Percentiles rank a stretch among this genome's conserved stretches.
phyloP scores from a whole-genome alignment of 345 rosid species.

The Eucalyptus rudis region DNA sequence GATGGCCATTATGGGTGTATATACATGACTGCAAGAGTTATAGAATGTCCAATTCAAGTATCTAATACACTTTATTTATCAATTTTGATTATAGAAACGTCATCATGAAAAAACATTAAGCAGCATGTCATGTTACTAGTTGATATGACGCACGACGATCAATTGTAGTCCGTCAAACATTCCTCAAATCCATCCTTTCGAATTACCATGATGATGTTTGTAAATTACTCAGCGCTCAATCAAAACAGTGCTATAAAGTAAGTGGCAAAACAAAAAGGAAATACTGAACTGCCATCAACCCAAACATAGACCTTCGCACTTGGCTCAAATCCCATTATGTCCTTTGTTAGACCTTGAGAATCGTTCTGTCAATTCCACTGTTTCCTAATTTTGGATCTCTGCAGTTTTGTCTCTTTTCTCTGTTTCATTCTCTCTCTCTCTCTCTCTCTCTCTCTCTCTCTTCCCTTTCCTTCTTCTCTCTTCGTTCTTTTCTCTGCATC shows the following conservation, averaged over 20 bases:
- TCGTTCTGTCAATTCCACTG: background rate
- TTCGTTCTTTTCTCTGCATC: background rate
- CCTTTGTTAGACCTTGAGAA: background rate
- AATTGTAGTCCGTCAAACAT: background rate
- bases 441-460: background rate
- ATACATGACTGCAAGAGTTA: accelerated
- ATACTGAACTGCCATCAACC: background rate
- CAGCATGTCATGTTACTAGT: background rate
- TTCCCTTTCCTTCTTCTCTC: background rate
- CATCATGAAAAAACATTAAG: background rate
- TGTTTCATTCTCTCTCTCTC: background rate
- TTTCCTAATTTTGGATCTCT: background rate
- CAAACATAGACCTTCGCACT: background rate
- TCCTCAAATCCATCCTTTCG: background rate
- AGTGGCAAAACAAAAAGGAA: background rate
- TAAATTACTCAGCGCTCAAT: background rate
- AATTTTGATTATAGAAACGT: background rate
- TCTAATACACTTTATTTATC: background rate
- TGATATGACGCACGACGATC: background rate
- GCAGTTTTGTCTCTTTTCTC: background rate
- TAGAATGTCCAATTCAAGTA: background rate
- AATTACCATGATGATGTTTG: background rate
- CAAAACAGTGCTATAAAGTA: background rate
- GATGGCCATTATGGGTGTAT: background rate
- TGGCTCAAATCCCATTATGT: background rate